Evolutionary conservation across 1,284 basidiomycete species (phyloP).

Genomic region (Marasmius fiardii): DNA sequence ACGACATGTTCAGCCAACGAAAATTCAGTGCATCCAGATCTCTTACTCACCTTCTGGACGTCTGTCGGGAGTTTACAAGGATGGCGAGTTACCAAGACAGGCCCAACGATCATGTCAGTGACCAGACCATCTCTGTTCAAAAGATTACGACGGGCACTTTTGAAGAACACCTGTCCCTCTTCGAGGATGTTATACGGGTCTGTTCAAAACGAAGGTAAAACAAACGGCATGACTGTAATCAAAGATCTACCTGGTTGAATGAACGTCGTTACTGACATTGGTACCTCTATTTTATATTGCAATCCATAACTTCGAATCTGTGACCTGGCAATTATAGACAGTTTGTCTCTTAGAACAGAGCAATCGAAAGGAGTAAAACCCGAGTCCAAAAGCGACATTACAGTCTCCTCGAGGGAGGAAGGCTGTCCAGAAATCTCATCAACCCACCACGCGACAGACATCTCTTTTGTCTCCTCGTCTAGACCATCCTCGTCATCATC

Average conservation of each 20-base stretch:
- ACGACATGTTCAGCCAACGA: neutral
- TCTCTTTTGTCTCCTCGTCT: slow-evolving; percentile 32
- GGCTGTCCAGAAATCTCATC: slow-evolving; percentile 50
- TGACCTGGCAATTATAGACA: slow-evolving; percentile 34
- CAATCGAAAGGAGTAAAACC: slow-evolving; percentile 42
- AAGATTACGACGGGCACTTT: slow-evolving; percentile 35
- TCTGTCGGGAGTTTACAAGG: slow-evolving; percentile 56
- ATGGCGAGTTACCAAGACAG: slow-evolving; percentile 45
- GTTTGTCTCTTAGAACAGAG: slow-evolving; percentile 40
- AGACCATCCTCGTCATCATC: slow-evolving; percentile 38
- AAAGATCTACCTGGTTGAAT: slow-evolving; percentile 41
- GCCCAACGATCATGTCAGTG: slow-evolving; percentile 40
- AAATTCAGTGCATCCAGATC: neutral
- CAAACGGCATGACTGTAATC: neutral
- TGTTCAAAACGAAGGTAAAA: slow-evolving; percentile 17
- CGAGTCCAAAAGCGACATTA: slow-evolving; percentile 41
- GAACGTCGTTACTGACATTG: slow-evolving; percentile 45
- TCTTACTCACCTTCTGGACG: slow-evolving; percentile 40
- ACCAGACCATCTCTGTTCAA: slow-evolving; percentile 32
- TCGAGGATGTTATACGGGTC: slow-evolving; percentile 41
- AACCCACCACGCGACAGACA: slow-evolving; percentile 47
- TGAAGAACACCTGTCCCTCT: slow-evolving; percentile 43
- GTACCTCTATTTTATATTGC: slow-evolving; percentile 39
- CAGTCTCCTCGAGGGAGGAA: slow-evolving; percentile 47
- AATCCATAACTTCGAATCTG: slow-evolving; percentile 32